A percentile compares a stretch with the other conserved stretches of the same genome.
Evolutionary conservation across 176 grass and related monocot genomes (phyloP).

Genomic region (Oryza brachyantha): DNA sequence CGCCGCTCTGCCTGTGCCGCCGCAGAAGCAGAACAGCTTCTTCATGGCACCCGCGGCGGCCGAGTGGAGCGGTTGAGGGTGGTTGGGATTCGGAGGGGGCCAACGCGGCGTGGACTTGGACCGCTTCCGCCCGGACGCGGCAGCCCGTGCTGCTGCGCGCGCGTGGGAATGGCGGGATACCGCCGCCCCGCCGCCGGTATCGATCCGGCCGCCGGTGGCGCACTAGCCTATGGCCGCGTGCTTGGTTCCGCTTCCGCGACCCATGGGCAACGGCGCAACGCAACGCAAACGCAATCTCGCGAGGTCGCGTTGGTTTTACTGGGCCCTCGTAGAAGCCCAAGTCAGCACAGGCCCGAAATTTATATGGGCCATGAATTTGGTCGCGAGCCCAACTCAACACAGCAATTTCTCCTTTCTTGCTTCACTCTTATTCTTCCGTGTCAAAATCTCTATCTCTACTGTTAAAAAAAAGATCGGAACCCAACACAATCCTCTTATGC

Average conservation of each 20-base stretch:
- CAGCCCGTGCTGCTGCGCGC: conserved; percentile 6
- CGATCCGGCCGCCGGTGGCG: background rate
- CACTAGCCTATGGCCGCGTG: background rate
- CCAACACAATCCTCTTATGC: no score
- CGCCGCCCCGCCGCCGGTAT: background rate
- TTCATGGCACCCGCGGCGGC: conserved; percentile 22
- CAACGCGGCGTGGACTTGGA: conserved; percentile 38
- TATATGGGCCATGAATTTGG: background rate
- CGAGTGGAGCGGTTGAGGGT: background rate
- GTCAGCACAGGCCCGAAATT: background rate
- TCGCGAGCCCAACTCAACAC: background rate
- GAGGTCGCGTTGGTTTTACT: background rate
- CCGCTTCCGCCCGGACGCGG: conserved; percentile 14
- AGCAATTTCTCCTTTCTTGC: background rate
- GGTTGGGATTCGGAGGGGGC: background rate
- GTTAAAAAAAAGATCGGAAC: no score
- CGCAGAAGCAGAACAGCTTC: conserved; percentile 48
- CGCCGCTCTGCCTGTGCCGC: background rate
- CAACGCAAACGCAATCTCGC: background rate
- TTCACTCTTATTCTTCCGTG: background rate
- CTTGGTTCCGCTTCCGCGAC: conserved; percentile 1
- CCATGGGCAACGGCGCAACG: background rate
- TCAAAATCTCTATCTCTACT: no score
- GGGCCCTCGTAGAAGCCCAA: background rate
- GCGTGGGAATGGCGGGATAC: conserved; percentile 3